Evolutionary conservation across 2,329 filamentous ascomycete genomes (phyloP).

Genomic region (Dactylellina parvicollis): DNA sequence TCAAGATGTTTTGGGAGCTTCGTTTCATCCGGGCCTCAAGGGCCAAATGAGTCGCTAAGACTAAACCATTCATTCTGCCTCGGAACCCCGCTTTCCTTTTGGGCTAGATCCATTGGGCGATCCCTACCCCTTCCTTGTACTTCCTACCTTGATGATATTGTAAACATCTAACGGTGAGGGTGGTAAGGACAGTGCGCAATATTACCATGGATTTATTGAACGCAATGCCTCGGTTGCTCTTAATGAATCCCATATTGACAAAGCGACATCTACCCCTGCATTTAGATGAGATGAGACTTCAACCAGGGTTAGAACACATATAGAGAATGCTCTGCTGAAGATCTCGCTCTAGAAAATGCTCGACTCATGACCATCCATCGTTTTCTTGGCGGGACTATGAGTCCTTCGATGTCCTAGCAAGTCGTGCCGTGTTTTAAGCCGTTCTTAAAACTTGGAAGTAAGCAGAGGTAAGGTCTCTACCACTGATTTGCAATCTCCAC

Average conservation of each 20-base stretch:
- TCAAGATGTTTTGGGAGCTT: constrained; percentile 10
- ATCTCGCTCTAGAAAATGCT: background rate
- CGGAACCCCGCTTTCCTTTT: constrained; percentile 21
- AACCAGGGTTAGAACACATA: background rate
- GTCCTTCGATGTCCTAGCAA: no score
- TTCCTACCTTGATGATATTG: background rate
- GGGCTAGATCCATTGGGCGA: constrained; percentile 1
- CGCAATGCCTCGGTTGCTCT: constrained; percentile 24
- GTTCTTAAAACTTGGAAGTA: background rate
- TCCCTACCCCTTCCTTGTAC: constrained; percentile 1
- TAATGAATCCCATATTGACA: background rate
- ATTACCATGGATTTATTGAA: constrained; percentile 1
- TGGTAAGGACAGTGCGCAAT: constrained; percentile 1
- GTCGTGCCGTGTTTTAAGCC: background rate
- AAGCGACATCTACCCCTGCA: constrained; percentile 17
- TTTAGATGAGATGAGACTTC: constrained; percentile 36
- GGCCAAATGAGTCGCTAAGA: constrained; percentile 6
- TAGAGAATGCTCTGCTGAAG: background rate
- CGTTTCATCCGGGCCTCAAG: constrained; percentile 27
- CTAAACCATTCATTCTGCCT: constrained; percentile 15
- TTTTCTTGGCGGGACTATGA: no score
- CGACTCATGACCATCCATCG: background rate
- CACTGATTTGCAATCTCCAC: no score
- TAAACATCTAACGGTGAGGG: background rate
- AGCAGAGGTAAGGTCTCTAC: no score